Base-by-base conservation (phyloP, 2,329 filamentous ascomycete genomes). In the Xylariaceae sp. region DNA sequence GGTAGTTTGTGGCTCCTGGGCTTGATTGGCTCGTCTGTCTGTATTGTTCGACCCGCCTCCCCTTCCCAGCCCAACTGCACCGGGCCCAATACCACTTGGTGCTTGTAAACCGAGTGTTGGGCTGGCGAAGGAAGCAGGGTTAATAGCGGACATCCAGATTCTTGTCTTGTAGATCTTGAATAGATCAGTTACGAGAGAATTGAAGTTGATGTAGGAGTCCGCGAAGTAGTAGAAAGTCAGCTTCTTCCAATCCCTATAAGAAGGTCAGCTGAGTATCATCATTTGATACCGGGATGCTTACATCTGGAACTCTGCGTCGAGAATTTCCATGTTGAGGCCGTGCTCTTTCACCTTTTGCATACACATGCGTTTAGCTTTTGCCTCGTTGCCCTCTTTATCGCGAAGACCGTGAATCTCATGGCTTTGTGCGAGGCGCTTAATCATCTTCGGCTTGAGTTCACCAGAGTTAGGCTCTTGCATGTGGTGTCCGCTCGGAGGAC, bases 121-220 rank as follows among this genome's bases (percentile, higher is more conserved):
- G 58, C 86, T 92, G 20, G 89, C 89, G 72, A 97, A 97, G 0
- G 93, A 97, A 4, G 93, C 94, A 6, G 94, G 94, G 70, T 99
- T 99, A 72, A 99, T 96, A 3, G 94, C 94, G 4, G 93, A 97
- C 91, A 99, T 96, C 94, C 94, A 99, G 66, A 99, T 99, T 64
- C 95, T 86, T 18, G 93, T 96, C 78, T 99, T 99, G 81, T 97
- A 99, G 58, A 97, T 93, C 75, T 97, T 97, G 82, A 97, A 99
- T 10, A 99, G 81, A 70, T 99, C 94, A 0, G 92, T 96, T 47
- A 99, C 94, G 13, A 99, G 84, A 2, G 91, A 91, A 71, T 99
- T 99, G 81, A 99, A 99, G 76, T 97, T 97, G 79, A 99, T 96
- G 71, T 99, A 99, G 0, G 91, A 86, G 68, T 97, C 92, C 48